phyloP scores from a whole-genome alignment of 805 yeast species.

The Metschnikowia lochheadii region DNA sequence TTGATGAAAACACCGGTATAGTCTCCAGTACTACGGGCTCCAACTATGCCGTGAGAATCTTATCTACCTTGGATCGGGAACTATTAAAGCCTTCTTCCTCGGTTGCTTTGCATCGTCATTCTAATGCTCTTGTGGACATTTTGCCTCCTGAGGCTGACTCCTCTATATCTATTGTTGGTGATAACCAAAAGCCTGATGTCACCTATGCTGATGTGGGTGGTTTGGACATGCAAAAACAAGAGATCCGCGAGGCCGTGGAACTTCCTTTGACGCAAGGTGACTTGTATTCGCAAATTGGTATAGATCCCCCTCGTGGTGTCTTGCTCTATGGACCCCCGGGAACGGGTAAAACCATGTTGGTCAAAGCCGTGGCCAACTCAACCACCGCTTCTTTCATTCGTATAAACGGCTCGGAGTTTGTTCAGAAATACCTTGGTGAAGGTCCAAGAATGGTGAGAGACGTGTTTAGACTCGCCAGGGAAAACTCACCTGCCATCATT shows the following conservation, averaged over 20 bases:
- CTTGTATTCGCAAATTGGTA: slow-evolving; percentile 93
- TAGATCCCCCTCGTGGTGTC: slow-evolving; percentile 98
- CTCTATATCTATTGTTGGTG: slow-evolving; percentile 89
- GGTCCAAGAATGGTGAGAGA: slow-evolving; percentile 99
- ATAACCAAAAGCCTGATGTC: slow-evolving; percentile 87
- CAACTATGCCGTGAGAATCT: slow-evolving; percentile 90
- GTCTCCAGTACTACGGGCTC: slow-evolving; percentile 98
- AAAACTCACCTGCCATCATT: slow-evolving; percentile 93
- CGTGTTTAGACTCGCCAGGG: slow-evolving; percentile 94
- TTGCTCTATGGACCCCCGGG: slow-evolving; percentile 99
- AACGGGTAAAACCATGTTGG: slow-evolving; percentile 98
- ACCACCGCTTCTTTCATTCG: slow-evolving; percentile 95
- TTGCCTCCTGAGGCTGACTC: slow-evolving; percentile 99
- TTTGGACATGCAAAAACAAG: slow-evolving; percentile 98
- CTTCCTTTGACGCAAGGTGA: slow-evolving; percentile 95
- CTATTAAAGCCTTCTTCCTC: slow-evolving; percentile 90
- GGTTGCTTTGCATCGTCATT: slow-evolving; percentile 97
- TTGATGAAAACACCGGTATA: slow-evolving; percentile 93
- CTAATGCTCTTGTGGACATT: slow-evolving; percentile 95
- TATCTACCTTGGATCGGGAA: slow-evolving; percentile 93
- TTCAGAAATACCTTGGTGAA: slow-evolving; percentile 96
- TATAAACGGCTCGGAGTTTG: slow-evolving; percentile 97
- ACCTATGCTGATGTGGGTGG: slow-evolving; percentile 99
- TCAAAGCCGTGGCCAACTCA: slow-evolving; percentile 96
- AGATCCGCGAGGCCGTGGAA: slow-evolving; percentile 97